Conservation (phyloP, 805 yeast genomes). For the Saccharomycopsis guyanensis region DNA sequence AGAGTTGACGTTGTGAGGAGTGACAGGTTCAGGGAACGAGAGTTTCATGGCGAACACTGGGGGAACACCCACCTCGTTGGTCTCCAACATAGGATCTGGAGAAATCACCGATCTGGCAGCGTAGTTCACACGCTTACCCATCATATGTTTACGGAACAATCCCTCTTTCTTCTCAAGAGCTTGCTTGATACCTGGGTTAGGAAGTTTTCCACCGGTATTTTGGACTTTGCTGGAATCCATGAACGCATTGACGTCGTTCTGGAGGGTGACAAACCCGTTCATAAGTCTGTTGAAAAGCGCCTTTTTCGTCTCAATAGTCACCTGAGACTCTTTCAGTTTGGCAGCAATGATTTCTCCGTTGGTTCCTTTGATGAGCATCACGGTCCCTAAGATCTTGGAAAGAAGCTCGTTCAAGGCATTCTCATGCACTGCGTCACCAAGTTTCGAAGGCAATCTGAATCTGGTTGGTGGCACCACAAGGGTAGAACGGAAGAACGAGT, state of each 20-base stretch:
- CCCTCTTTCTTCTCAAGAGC: slow-evolving; percentile 98
- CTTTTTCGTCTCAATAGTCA: slow-evolving; percentile 63
- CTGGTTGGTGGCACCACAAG: slow-evolving; percentile 94
- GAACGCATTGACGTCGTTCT: slow-evolving; percentile 90
- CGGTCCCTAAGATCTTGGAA: slow-evolving; percentile 70
- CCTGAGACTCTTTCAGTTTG: slow-evolving; percentile 48
- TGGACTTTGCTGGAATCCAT: slow-evolving; percentile 89
- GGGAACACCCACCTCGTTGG: slow-evolving; percentile 97
- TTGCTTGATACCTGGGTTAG: slow-evolving; percentile 95
- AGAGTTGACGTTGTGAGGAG: slow-evolving; percentile 82
- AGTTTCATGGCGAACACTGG: slow-evolving; percentile 95
- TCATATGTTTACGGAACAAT: slow-evolving; percentile 96
- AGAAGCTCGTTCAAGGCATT: slow-evolving; percentile 86
- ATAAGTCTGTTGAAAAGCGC: slow-evolving; percentile 79
- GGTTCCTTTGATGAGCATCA: slow-evolving; percentile 77
- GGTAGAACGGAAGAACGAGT: slow-evolving; percentile 83
- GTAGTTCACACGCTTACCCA: slow-evolving; percentile 99
- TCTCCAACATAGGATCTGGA: slow-evolving; percentile 97
- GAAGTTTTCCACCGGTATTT: slow-evolving; percentile 53
- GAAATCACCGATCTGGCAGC: slow-evolving; percentile 99
- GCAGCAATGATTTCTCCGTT: slow-evolving; percentile 70
- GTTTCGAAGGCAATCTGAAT: slow-evolving; percentile 91
- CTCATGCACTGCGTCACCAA: slow-evolving; percentile 95
- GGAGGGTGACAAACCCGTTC: slow-evolving; percentile 93
- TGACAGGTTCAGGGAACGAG: slow-evolving; percentile 98